Evolutionary conservation across 805 yeast species (phyloP), one percentile per base, ranked within the genome.

Genomic region (Jamesozyma hellenica): DNA sequence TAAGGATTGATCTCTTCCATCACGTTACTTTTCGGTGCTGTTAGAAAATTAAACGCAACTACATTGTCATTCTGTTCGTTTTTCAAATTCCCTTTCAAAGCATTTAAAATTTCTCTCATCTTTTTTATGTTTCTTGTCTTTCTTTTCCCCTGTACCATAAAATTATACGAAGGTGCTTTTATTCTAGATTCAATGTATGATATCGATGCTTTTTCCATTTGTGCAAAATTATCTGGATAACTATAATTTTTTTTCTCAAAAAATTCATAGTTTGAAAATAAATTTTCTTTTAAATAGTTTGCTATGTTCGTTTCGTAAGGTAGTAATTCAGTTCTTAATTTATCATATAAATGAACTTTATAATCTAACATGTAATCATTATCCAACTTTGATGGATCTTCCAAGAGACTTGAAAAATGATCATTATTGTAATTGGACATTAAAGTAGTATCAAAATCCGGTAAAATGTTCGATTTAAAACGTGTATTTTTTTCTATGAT

Each of bases 341-440:
- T 33, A 36, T 55, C 58, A 6, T 33, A 34, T 6, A 55, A 37
- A 39, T 53, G 53, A 10, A 46, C 21, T 38, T 48, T 51, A 33
- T 55, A 53, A 39, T 58, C 63, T 17, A 50, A 34, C 47, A 58
- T 45, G 34, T 52, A 56, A 41, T 58, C 63, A 35, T 45, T 35
- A 14, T 46, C 40, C 16, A 45, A 45, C 26, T 44, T 45, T 16
- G 40, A 35, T 35, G 48, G 52, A 12, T 58, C 63, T 28, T 54
- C 58, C 6, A 34, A 26, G 16, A 32, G 23, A 3, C 36, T n/a
- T 8, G 39, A 34, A 4, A 43, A 16, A 7, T 26, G 29, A 9
- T 30, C 13, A 10, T 36, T 28, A 2, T 40, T 39, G n/a, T 43
- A 43, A 12, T 46, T 40, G 0, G 52, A 42, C 49, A 48, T 43